These are phyloP conservation scores for Leccinum pachyderme DNA, from an alignment of 1,284 basidiomycete species.

Conservation along the genomic window DNA sequence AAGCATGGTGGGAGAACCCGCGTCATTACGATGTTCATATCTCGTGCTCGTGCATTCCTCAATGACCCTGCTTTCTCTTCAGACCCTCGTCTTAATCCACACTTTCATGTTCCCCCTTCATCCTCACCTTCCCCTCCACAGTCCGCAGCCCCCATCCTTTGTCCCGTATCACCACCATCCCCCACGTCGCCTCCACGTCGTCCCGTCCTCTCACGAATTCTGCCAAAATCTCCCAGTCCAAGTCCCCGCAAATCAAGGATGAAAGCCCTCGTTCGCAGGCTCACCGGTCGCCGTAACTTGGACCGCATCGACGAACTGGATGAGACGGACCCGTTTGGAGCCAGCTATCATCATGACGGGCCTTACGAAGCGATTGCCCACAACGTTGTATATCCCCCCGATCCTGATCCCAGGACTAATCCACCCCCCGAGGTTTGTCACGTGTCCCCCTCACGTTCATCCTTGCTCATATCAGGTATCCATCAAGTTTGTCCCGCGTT, in stretches of 20 bases:
- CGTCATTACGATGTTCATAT: not conserved
- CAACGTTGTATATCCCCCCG: slow-evolving; percentile 12
- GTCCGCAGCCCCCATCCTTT: not conserved
- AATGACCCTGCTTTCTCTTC: slow-evolving; percentile 57
- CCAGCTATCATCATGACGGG: slow-evolving; percentile 59
- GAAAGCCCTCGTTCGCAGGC: slow-evolving; percentile 27
- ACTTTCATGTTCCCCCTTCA: slow-evolving; percentile 23
- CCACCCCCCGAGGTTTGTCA: slow-evolving; percentile 23
- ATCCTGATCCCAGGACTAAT: slow-evolving; percentile 5
- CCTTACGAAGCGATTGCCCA: slow-evolving; percentile 61
- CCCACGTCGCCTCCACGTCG: not conserved
- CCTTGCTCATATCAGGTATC: slow-evolving; percentile 8
- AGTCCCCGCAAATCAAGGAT: slow-evolving; percentile 19
- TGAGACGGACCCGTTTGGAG: slow-evolving; percentile 64
- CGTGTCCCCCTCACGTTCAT: not conserved
- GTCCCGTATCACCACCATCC: not conserved
- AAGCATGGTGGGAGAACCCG: slow-evolving; percentile 27
- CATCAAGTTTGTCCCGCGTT: slow-evolving; percentile 13
- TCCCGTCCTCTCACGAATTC: not conserved
- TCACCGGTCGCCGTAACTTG: slow-evolving; percentile 42
- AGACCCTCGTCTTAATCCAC: slow-evolving; percentile 49
- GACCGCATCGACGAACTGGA: slow-evolving; percentile 76
- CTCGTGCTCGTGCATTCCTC: slow-evolving; percentile 19
- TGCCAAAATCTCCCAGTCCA: not conserved
- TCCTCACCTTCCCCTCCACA: not conserved